Evolutionary conservation across 2,329 filamentous ascomycete genomes (phyloP).

Genomic region (Berkeleyomyces rouxiae): DNA sequence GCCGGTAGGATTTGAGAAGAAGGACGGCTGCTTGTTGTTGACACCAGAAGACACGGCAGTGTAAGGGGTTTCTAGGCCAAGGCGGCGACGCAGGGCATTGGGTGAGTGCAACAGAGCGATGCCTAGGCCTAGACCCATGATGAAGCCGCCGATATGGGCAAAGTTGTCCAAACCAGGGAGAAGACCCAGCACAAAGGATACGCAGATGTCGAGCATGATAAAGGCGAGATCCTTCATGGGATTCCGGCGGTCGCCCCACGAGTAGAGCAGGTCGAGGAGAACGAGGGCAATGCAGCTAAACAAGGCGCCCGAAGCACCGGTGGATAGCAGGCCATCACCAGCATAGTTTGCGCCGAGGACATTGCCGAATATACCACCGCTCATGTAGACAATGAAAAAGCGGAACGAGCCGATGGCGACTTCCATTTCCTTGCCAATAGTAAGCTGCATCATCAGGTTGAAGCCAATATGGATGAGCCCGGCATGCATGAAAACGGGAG

Average conservation of each 20-base stretch:
- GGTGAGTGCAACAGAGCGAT: conserved; percentile 81
- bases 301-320: conserved; percentile 74
- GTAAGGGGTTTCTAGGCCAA: conserved; percentile 57
- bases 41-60: conserved; percentile 42
- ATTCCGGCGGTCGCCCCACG: conserved; percentile 62
- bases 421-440: conserved; percentile 85
- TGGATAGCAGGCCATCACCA: conserved; percentile 61
- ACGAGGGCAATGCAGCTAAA: conserved; percentile 85
- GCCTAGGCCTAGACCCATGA: conserved; percentile 79
- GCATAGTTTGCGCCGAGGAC: conserved; percentile 91
- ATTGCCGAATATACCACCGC: conserved; percentile 86
- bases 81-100: conserved; percentile 56
- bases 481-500: conserved; percentile 88
- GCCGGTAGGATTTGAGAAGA: conserved; percentile 46
- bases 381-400: conserved; percentile 79
- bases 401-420: conserved; percentile 72
- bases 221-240: conserved; percentile 78
- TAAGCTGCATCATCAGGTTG: conserved; percentile 84
- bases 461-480: conserved; percentile 90
- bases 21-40: conserved; percentile 34
- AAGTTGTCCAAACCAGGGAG: conserved; percentile 94
- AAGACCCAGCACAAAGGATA: conserved; percentile 83
- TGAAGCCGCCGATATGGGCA: conserved; percentile 86
- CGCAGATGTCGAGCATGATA: conserved; percentile 67
- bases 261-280: conserved; percentile 80